A percentile compares a stretch with the other conserved stretches of the same genome.
These are phyloP conservation scores for Onygenales sp. DNA, from an alignment of 2,329 filamentous ascomycete genomes.

Conservation along the genomic window DNA sequence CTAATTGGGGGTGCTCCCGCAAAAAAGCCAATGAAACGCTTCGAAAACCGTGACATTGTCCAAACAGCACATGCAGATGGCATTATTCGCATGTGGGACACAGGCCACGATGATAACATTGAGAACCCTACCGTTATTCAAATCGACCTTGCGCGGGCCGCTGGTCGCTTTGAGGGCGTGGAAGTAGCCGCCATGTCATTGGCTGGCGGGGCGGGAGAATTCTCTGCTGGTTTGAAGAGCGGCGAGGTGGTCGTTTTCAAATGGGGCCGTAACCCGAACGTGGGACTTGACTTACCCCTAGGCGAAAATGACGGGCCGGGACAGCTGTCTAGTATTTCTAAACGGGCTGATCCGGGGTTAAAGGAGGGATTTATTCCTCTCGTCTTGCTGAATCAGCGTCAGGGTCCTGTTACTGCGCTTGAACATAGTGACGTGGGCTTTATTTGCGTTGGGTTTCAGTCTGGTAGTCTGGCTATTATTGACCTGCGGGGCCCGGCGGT, in stretches of 20 bases:
- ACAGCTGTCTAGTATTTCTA: slow-evolving; percentile 64
- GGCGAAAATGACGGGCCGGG: slow-evolving; percentile 52
- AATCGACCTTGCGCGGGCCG: slow-evolving; percentile 72
- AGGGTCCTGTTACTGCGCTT: slow-evolving; percentile 68
- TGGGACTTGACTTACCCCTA: slow-evolving; percentile 50
- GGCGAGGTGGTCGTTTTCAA: slow-evolving; percentile 84
- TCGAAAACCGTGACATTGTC: slow-evolving; percentile 74
- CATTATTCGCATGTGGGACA: slow-evolving; percentile 86
- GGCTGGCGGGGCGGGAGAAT: slow-evolving; percentile 69
- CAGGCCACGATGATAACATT: slow-evolving; percentile 83
- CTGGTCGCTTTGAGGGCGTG: slow-evolving; percentile 68
- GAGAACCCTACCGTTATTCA: slow-evolving; percentile 77
- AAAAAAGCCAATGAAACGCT: slow-evolving; percentile 59
- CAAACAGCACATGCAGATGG: slow-evolving; percentile 85
- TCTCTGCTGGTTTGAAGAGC: slow-evolving; percentile 67
- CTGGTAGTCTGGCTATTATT: slow-evolving; percentile 69
- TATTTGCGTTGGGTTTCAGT: slow-evolving; percentile 74
- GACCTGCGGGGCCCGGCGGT: slow-evolving; percentile 81
- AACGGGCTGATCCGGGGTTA: slow-evolving; percentile 60
- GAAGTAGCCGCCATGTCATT: slow-evolving; percentile 73
- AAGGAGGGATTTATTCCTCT: slow-evolving; percentile 75
- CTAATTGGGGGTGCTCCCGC: slow-evolving; percentile 70
- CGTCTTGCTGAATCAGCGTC: slow-evolving; percentile 71
- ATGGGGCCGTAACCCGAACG: slow-evolving; percentile 72
- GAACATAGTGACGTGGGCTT: slow-evolving; percentile 91